Evolutionary conservation across 805 yeast genomes (phyloP), one percentile per base, ranked within the genome.

Genomic region (Candida arabinofermentans): DNA sequence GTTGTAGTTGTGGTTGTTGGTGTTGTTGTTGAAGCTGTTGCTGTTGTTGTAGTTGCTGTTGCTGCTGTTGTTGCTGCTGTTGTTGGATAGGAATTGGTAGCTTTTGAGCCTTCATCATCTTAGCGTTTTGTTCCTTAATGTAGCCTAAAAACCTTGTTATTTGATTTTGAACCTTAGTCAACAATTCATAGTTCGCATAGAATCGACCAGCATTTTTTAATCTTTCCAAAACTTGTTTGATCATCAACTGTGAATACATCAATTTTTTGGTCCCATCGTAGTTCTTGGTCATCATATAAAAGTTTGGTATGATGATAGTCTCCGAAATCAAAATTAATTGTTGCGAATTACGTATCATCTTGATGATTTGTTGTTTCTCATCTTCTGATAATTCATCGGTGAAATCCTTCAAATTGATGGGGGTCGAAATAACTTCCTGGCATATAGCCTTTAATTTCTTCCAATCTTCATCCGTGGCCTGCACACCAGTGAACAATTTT

Each of bases 231-330:
- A 87, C 84, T 57, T 82, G 84, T 54, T 79, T 82, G 34, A 86
- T 79, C 82, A 87, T 82, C 46, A 79, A 74, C 62, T 87, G 81
- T 71, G 86, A 77, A 57, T 85, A 90, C 45, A 89, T 72, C 44
- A 89, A 74, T 50, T 86, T 76, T 54, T 78, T 80, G 1, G 95
- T 83, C 8, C 86, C 90, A 37, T 81, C 86, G 37, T 72, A 74
- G 59, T 84, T 85, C 52, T 82, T 79, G 1, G 95, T 84, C 46
- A 86, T 69, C 44, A 83, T 74, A 56, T 77, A 88, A 54, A 86
- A 86, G 55, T 85, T 81, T 27, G 95, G 88, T 31, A 86, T 78
- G 33, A 88, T 70, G 24, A 62, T 53, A 46, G 82, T 82, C 57
- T 87, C 95, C 14, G 84, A 83, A 47, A 82, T 74, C 27, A 79